Conservation (phyloP, 768 basidiomycete species). For the Infundibulicybe gibba region DNA sequence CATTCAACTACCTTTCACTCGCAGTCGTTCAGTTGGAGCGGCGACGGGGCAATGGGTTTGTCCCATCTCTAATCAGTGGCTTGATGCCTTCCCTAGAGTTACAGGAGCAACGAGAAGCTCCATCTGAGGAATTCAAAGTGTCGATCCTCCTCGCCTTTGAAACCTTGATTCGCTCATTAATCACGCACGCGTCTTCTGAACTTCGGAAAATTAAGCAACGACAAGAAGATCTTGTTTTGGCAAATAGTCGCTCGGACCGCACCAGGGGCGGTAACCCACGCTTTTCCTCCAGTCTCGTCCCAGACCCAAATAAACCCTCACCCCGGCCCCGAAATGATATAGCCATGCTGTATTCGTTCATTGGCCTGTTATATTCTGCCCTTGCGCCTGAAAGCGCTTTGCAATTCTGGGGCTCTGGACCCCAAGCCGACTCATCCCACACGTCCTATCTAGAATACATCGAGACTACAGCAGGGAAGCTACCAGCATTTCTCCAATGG, state of each 20-base stretch:
- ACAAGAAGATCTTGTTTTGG: constrained; percentile 81
- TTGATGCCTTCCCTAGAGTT: constrained; percentile 32
- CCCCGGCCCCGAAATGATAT: constrained; percentile 73
- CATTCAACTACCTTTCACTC: constrained; percentile 69
- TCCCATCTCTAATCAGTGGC: constrained; percentile 30
- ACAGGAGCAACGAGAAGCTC: constrained; percentile 41
- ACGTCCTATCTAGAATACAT: constrained; percentile 53
- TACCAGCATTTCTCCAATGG: constrained; percentile 85
- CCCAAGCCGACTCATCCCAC: constrained; percentile 33
- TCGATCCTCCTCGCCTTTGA: constrained; percentile 64
- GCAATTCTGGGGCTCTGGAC: constrained; percentile 81
- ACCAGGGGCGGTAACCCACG: constrained; percentile 47
- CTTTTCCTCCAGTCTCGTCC: constrained; percentile 35
- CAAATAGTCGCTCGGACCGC: constrained; percentile 62
- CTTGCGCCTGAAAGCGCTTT: constrained; percentile 74
- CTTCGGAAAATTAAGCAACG: constrained; percentile 83
- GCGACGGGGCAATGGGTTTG: constrained; percentile 28
- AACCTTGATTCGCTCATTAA: constrained; percentile 62
- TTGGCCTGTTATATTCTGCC: constrained; percentile 74
- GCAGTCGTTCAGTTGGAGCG: constrained; percentile 55
- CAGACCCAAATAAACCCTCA: constrained; percentile 35
- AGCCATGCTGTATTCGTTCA: constrained; percentile 78
- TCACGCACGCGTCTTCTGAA: constrained; percentile 77
- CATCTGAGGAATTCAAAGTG: constrained; percentile 49
- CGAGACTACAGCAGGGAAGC: constrained; percentile 59